Conservation (phyloP, 2,329 filamentous ascomycete genomes). For the Penicillium psychrosexuale region DNA sequence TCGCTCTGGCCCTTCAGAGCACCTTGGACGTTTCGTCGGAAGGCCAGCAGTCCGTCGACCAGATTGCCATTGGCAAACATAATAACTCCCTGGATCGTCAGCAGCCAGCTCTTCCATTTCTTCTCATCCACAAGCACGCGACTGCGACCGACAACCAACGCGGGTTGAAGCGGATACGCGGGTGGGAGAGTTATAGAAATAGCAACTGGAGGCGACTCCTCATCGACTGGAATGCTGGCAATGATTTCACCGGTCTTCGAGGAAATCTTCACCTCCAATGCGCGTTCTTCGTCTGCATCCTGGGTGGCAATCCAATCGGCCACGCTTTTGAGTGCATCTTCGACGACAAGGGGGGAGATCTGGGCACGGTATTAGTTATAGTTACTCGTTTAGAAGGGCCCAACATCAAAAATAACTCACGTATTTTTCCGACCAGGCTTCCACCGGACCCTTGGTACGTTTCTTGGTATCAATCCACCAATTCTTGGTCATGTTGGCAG, state of each 20-base stretch:
- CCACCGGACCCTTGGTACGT: constrained; percentile 73
- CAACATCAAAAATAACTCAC: constrained; percentile 61
- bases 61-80: constrained; percentile 88
- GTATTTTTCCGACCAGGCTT: constrained; percentile 79
- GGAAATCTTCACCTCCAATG: constrained; percentile 67
- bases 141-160: constrained; percentile 71
- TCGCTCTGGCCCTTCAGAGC: constrained; percentile 90
- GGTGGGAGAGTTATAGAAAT: constrained; percentile 77
- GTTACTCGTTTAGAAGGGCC: neutral
- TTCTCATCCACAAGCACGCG: constrained; percentile 84
- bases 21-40: constrained; percentile 80
- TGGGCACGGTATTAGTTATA: constrained; percentile 18
- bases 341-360: constrained; percentile 44
- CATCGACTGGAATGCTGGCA: constrained; percentile 83
- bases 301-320: constrained; percentile 43
- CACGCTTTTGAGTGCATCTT: constrained; percentile 41
- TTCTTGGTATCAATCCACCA: constrained; percentile 84
- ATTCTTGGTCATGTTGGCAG: constrained; percentile 72
- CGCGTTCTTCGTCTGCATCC: constrained; percentile 51
- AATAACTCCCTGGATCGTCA: constrained; percentile 86
- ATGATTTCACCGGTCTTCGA: constrained; percentile 70
- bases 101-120: constrained; percentile 90
- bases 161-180: constrained; percentile 77
- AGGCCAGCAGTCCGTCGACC: constrained; percentile 80
- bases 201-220: constrained; percentile 75